These are phyloP conservation scores for Kwoniella dendrophila DNA, from an alignment of 768 basidiomycete species.

Conservation along the genomic window DNA sequence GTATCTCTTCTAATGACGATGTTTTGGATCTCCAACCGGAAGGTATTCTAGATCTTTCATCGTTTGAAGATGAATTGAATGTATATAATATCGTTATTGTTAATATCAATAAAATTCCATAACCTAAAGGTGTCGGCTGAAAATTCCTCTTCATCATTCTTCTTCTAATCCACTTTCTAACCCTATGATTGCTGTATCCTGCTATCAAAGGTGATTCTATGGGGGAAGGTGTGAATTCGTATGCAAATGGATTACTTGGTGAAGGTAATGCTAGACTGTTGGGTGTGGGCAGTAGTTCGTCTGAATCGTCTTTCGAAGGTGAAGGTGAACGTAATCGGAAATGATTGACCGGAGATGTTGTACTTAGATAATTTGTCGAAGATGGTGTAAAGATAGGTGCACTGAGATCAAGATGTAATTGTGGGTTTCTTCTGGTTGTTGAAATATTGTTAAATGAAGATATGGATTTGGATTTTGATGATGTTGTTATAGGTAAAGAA, in stretches of 20 bases:
- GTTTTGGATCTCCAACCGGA: background rate
- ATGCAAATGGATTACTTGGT: constrained; percentile 11
- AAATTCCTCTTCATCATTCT: constrained; percentile 18
- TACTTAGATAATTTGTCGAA: background rate
- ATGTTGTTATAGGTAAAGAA: no score
- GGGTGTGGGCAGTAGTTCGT: background rate
- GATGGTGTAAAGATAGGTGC: background rate
- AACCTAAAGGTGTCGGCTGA: constrained; percentile 19
- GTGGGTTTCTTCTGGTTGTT: background rate
- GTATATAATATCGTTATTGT: constrained; percentile 1
- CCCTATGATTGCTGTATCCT: background rate
- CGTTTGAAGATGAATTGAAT: background rate
- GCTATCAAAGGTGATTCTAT: background rate
- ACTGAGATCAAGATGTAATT: background rate
- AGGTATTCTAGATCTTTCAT: background rate
- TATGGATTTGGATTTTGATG: no score
- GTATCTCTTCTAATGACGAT: background rate
- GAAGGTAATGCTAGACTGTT: background rate
- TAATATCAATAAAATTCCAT: constrained; percentile 2
- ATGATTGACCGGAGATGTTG: background rate
- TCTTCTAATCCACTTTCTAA: background rate
- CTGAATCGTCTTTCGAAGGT: background rate
- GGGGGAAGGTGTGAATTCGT: constrained; percentile 11
- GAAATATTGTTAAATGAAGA: no score
- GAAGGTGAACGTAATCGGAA: background rate